phyloP scores from a whole-genome alignment of 345 rosid genomes.

The Bruguiera gymnorhiza region DNA sequence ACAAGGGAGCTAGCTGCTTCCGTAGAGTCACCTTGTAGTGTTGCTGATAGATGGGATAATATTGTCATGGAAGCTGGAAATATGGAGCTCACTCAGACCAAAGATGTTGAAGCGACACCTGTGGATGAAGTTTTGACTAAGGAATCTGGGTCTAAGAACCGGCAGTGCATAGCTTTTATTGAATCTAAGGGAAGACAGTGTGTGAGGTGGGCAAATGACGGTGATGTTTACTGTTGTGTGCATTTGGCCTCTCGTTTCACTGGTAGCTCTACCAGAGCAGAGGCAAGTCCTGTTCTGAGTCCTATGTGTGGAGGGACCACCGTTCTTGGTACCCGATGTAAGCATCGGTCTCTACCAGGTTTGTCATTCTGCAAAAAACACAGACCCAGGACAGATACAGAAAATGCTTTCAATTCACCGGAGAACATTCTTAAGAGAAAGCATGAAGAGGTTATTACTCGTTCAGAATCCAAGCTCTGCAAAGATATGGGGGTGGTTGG shows the following conservation, averaged over 20 bases:
- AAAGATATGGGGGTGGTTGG: constrained; percentile 47
- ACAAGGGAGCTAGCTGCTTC: constrained; percentile 29
- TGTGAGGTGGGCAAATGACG: constrained; percentile 97
- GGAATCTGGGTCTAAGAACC: constrained; percentile 64
- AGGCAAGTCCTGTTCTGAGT: constrained; percentile 51
- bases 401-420: constrained; percentile 21
- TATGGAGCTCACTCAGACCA: constrained; percentile 27
- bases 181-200: constrained; percentile 96
- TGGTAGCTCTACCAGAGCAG: constrained; percentile 52
- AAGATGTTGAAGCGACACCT: constrained; percentile 36
- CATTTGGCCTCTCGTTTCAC: constrained; percentile 94
- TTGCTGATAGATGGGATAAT: constrained; percentile 63
- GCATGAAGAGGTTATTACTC: constrained; percentile 38
- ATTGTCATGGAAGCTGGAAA: constrained; percentile 61
- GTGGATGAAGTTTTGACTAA: constrained; percentile 32
- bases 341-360: constrained; percentile 88
- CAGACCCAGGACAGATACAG: constrained; percentile 51
- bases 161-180: constrained; percentile 86
- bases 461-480: constrained; percentile 41
- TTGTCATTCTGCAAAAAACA: constrained; percentile 85
- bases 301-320: constrained; percentile 92
- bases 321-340: constrained; percentile 91
- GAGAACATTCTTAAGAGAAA: constrained; percentile 53
- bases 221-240: constrained; percentile 95
- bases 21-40: constrained; percentile 41